Conservation (phyloP, 208 protist species). For the Leishmania guyanensis region DNA sequence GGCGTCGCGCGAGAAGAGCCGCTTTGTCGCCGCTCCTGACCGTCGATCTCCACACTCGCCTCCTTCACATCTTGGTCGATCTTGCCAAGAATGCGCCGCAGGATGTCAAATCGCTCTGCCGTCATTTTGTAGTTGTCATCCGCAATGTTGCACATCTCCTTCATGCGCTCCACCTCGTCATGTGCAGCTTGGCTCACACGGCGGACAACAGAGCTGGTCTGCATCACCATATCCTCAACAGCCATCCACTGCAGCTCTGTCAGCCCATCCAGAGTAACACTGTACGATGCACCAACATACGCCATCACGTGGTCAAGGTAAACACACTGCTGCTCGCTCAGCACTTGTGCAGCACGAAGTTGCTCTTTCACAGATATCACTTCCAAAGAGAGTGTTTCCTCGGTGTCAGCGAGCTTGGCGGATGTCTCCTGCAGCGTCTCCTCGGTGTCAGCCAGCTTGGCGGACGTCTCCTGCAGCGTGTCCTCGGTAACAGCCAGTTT, state of each 20-base stretch:
- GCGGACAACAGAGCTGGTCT: conserved; percentile 18
- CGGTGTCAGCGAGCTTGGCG: conserved; percentile 42
- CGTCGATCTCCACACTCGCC: conserved; percentile 37
- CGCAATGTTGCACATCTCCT: conserved; percentile 35
- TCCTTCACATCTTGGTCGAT: conserved; percentile 62
- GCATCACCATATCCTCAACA: conserved; percentile 29
- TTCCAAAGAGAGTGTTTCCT: conserved; percentile 15
- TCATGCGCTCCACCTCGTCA: conserved; percentile 36
- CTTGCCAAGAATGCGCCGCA: conserved; percentile 47
- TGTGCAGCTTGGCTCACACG: conserved; percentile 19
- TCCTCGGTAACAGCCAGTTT: conserved; percentile 21
- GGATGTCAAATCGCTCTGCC: conserved; percentile 33
- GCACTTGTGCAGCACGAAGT: conserved; percentile 12
- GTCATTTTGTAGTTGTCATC: conserved; percentile 43
- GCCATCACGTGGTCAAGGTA: conserved; percentile 28
- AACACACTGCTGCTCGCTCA: conserved; percentile 15
- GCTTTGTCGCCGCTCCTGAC: conserved; percentile 4
- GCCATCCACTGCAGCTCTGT: conserved; percentile 35
- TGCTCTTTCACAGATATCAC: conserved; percentile 27
- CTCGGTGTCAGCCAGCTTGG: conserved; percentile 33
- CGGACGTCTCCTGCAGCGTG: conserved; percentile 3
- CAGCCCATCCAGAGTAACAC: conserved; percentile 35
- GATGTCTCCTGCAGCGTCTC: conserved; percentile 29
- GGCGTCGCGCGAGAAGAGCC: not conserved
- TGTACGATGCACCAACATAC: conserved; percentile 24